Evolutionary conservation across 306 rosid genomes (phyloP).

Genomic region (Sesbania bispinosa): DNA sequence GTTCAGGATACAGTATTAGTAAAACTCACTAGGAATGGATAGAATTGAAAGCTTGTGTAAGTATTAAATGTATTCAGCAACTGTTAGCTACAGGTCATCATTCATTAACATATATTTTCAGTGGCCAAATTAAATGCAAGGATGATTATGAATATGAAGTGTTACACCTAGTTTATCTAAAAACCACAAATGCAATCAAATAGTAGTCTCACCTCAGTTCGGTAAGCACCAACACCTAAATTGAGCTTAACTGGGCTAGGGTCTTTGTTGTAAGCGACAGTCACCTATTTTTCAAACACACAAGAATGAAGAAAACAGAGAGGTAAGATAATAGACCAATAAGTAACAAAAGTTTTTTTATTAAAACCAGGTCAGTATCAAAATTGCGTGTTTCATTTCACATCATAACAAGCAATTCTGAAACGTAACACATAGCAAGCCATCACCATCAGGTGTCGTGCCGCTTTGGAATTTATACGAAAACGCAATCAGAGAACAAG

Average conservation of each 20-base stretch:
- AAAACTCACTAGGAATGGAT: background rate
- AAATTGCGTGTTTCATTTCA: background rate
- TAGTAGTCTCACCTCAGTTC: constrained; percentile 74
- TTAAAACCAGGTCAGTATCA: background rate
- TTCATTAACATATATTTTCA: background rate
- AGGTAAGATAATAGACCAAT: constrained; percentile 1
- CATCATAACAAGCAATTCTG: background rate
- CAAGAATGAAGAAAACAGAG: background rate
- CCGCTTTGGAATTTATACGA: background rate
- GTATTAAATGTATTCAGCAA: background rate
- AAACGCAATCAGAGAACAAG: background rate
- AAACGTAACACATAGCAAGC: constrained; percentile 12
- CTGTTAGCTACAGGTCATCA: background rate
- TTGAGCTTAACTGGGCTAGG: constrained; percentile 86
- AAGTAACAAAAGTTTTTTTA: background rate
- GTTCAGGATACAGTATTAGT: constrained; percentile 28
- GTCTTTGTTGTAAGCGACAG: constrained; percentile 90
- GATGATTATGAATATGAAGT: background rate
- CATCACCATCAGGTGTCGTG: background rate
- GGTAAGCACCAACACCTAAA: constrained; percentile 96
- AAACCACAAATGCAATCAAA: background rate
- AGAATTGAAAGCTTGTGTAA: background rate
- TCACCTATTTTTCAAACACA: constrained; percentile 54
- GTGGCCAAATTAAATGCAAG: background rate
- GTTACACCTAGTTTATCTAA: background rate